These are phyloP conservation scores for Erigeron canadensis DNA, from an alignment of 129 eudicot genomes.

Conservation along the genomic window DNA sequence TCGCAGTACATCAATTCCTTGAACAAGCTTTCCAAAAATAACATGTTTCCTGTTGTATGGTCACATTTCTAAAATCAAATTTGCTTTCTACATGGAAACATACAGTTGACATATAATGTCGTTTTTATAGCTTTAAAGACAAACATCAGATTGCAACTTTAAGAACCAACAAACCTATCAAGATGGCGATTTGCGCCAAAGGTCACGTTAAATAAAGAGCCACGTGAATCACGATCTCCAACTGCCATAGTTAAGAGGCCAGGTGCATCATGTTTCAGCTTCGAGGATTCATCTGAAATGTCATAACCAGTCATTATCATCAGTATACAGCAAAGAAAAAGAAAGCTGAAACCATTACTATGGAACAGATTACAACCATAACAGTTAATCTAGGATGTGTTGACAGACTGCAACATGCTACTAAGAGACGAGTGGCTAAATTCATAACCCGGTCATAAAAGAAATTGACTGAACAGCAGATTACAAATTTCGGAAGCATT, in stretches of 20 bases:
- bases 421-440: too few relatives aligned
- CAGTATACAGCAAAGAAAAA: constrained; percentile 1
- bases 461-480: neutral
- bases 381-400: neutral
- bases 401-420: constrained; percentile 8
- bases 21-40: constrained; percentile 83
- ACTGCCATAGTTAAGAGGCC: constrained; percentile 89
- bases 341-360: neutral
- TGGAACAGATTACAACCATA: constrained; percentile 3
- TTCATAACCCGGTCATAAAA: constrained; percentile 2
- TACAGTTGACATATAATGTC: neutral
- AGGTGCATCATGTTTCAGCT: constrained; percentile 77
- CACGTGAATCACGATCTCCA: constrained; percentile 85
- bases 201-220: constrained; percentile 74
- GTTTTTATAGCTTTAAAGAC: neutral
- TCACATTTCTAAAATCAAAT: neutral
- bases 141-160: neutral
- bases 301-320: constrained; percentile 1
- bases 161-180: constrained; percentile 56
- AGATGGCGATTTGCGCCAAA: constrained; percentile 79
- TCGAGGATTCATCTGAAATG: constrained; percentile 81
- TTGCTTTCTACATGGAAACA: neutral
- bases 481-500: neutral
- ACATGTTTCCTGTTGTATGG: constrained; percentile 65
- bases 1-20: constrained; percentile 72